Evolutionary conservation across 257 asterid genomes (phyloP).

Genomic region (Penstemon barbatus): DNA sequence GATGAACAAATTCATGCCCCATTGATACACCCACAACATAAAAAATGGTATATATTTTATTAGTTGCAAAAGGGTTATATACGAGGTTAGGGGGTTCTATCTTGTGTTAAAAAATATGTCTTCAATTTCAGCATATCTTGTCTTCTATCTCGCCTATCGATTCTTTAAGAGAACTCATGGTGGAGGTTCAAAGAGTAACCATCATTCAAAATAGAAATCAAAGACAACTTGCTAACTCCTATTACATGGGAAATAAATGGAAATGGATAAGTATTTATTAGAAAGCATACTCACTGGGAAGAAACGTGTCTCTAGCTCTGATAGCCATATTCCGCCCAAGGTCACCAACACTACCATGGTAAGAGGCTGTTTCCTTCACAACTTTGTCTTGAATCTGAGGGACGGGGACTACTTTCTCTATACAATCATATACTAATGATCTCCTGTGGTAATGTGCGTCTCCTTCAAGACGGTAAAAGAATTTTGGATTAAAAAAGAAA

Average conservation of each 20-base stretch:
- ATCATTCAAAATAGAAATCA: not conserved
- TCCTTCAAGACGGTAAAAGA: conserved; percentile 78
- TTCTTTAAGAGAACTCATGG: not conserved
- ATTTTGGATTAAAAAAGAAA: conserved; percentile 87
- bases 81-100: too few relatives aligned
- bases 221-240: not conserved
- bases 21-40: not conserved
- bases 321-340: conserved; percentile 95
- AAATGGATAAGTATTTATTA: not conserved
- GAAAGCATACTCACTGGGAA: conserved; percentile 63
- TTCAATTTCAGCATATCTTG: not conserved
- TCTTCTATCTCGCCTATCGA: not conserved
- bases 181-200: too few relatives aligned
- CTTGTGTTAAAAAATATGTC: not conserved
- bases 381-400: conserved; percentile 76
- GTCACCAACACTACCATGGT: conserved; percentile 77
- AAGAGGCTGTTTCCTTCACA: conserved; percentile 75
- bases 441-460: conserved; percentile 70
- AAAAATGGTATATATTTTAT: not conserved
- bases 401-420: conserved; percentile 83
- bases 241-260: not conserved
- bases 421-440: conserved; percentile 80
- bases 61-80: not conserved
- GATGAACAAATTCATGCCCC: not conserved
- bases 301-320: conserved; percentile 80